Conservation (phyloP, 108 stramenopile species). For the Fragilariopsis cylindrus region DNA sequence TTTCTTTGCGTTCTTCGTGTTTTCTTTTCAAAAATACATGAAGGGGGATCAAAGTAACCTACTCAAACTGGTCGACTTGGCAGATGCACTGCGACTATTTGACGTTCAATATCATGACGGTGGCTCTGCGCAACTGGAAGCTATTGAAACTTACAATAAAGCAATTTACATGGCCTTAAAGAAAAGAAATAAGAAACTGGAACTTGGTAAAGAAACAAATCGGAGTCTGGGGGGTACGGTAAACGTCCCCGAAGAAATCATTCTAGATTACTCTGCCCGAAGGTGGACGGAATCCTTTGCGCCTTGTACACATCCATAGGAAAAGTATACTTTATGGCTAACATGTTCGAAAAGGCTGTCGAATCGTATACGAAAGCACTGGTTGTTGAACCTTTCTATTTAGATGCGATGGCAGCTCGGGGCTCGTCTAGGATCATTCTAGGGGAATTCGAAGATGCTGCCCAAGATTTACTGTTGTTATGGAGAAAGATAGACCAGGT, state of each 20-base stretch:
- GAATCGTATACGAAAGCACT: conserved; percentile 56
- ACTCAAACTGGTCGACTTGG: conserved; percentile 34
- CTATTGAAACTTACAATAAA: conserved; percentile 52
- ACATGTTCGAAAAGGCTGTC: conserved; percentile 81
- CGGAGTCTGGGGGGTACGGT: neutral
- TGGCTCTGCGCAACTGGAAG: conserved; percentile 65
- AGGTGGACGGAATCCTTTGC: conserved; percentile 70
- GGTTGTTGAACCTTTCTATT: conserved; percentile 54
- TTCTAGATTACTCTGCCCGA: conserved; percentile 47
- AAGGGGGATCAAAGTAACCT: conserved; percentile 28
- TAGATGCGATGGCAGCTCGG: conserved; percentile 63
- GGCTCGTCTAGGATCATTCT: conserved; percentile 70
- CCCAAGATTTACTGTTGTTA: conserved; percentile 50
- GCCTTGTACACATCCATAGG: conserved; percentile 53
- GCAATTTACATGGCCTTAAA: conserved; percentile 42
- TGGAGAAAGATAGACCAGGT: conserved; percentile 47
- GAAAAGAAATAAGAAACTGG: conserved; percentile 24
- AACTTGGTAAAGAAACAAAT: conserved; percentile 30
- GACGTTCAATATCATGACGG: conserved; percentile 79
- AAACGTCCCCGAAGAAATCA: conserved; percentile 55
- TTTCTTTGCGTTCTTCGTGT: too few relatives aligned
- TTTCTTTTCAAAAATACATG: neutral
- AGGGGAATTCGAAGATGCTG: conserved; percentile 68
- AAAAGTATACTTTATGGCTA: conserved; percentile 77
- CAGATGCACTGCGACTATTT: conserved; percentile 63